Conservation (phyloP, 2,329 filamentous ascomycete species). For the Fusarium citri region DNA sequence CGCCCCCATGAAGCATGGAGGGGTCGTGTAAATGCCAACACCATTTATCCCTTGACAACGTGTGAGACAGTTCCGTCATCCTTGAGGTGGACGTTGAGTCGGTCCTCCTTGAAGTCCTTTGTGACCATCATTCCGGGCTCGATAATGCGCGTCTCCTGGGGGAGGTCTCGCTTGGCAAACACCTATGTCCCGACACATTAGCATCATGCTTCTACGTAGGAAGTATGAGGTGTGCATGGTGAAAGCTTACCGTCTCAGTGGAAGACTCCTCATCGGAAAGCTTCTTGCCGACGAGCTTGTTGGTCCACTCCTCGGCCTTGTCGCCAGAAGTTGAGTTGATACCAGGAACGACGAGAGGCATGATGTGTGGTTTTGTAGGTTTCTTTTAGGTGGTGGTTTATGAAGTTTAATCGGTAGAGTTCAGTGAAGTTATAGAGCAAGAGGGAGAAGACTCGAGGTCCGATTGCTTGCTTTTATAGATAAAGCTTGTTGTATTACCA, state of each 20-base stretch:
- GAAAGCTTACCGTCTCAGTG: constrained; percentile 63
- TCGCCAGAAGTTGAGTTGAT: constrained; percentile 60
- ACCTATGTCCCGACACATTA: constrained; percentile 53
- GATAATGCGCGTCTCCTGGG: constrained; percentile 67
- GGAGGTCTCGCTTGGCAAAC: constrained; percentile 71
- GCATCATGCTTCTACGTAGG: background rate
- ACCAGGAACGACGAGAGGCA: constrained; percentile 75
- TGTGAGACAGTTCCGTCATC: constrained; percentile 71
- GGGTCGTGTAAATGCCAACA: background rate
- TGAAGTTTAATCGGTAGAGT: background rate
- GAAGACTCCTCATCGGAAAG: constrained; percentile 60
- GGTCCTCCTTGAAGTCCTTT: constrained; percentile 64
- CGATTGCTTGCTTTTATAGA: constrained; percentile 25
- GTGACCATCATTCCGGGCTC: constrained; percentile 68
- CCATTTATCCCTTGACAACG: constrained; percentile 64
- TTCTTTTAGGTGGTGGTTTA: background rate
- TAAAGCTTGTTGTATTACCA: constrained; percentile 17
- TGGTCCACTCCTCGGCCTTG: constrained; percentile 68
- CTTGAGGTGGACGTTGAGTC: constrained; percentile 70
- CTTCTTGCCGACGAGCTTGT: constrained; percentile 73
- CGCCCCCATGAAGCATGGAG: background rate
- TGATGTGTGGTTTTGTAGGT: constrained; percentile 48
- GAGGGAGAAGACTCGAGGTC: background rate
- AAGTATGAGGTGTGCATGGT: background rate
- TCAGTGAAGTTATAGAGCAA: background rate